phyloP scores from a whole-genome alignment of 441 rosid genomes.

The Manihot esculenta region DNA sequence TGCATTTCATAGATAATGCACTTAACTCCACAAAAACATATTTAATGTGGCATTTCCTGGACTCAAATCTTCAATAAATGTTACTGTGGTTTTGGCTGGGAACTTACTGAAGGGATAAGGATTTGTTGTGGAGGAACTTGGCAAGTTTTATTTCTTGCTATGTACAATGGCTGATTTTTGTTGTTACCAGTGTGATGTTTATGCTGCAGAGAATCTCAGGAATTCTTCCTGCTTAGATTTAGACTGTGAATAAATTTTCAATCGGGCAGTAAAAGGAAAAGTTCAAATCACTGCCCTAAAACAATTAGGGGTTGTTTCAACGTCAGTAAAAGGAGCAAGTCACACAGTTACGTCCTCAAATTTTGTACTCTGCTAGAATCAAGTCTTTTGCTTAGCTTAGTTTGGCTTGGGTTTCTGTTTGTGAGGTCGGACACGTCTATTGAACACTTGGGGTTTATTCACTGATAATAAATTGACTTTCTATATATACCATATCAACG shows the following conservation, averaged over 20 bases:
- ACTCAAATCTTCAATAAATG: not conserved
- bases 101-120: not conserved
- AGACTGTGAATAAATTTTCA: too few species aligned
- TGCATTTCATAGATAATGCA: too few species aligned
- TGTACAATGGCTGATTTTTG: conserved; percentile 1
- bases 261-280: too few species aligned
- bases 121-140: not conserved
- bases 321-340: too few species aligned
- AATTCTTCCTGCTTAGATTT: not conserved
- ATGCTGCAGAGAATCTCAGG: conserved; percentile 4
- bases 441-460: not conserved
- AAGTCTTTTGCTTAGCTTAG: not conserved
- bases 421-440: too few species aligned
- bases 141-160: not conserved
- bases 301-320: too few species aligned
- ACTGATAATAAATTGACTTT: not conserved
- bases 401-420: not conserved
- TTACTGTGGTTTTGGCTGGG: not conserved
- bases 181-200: not conserved
- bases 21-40: too few species aligned
- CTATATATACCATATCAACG: not conserved
- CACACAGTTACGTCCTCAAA: not conserved
- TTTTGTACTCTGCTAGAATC: not conserved
- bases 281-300: too few species aligned
- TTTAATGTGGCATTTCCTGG: not conserved